These are phyloP conservation scores for Maudiozyma barnettii DNA, from an alignment of 805 yeast species.

Conservation along the genomic window DNA sequence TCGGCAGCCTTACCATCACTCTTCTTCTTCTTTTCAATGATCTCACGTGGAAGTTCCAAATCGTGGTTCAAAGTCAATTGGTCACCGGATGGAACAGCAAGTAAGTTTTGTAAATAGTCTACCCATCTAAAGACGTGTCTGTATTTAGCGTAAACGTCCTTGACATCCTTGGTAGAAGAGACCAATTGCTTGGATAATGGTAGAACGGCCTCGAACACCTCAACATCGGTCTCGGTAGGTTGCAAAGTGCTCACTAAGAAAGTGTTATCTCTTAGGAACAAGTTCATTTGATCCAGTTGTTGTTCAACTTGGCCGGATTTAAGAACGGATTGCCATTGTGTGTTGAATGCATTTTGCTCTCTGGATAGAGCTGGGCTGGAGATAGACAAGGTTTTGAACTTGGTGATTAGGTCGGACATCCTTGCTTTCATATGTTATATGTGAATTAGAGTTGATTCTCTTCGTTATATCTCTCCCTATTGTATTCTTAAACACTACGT, in stretches of 20 bases:
- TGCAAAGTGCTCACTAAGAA: constrained; percentile 53
- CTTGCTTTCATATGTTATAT: neutral
- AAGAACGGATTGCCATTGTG: constrained; percentile 76
- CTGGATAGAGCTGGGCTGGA: constrained; percentile 24
- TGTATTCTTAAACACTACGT: no score
- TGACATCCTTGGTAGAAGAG: constrained; percentile 32
- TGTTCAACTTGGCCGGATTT: constrained; percentile 43
- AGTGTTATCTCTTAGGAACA: constrained; percentile 56
- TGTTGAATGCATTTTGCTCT: constrained; percentile 58
- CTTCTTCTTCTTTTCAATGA: constrained; percentile 49
- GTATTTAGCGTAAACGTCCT: constrained; percentile 46
- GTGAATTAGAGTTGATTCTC: no score
- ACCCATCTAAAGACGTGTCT: constrained; percentile 93
- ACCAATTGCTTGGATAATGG: constrained; percentile 52
- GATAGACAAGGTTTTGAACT: constrained; percentile 21
- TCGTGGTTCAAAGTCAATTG: constrained; percentile 52
- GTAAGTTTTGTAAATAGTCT: constrained; percentile 69
- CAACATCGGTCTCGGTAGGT: constrained; percentile 63
- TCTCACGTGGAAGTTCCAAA: constrained; percentile 63
- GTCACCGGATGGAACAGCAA: constrained; percentile 44
- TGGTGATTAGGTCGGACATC: constrained; percentile 26
- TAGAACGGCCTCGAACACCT: constrained; percentile 55
- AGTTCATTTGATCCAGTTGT: constrained; percentile 51
- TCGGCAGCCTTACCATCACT: constrained; percentile 7
- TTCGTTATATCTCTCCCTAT: no score